Evolutionary conservation across 2,329 filamentous ascomycete genomes (phyloP).

Genomic region (Furcasterigmium furcatum): DNA sequence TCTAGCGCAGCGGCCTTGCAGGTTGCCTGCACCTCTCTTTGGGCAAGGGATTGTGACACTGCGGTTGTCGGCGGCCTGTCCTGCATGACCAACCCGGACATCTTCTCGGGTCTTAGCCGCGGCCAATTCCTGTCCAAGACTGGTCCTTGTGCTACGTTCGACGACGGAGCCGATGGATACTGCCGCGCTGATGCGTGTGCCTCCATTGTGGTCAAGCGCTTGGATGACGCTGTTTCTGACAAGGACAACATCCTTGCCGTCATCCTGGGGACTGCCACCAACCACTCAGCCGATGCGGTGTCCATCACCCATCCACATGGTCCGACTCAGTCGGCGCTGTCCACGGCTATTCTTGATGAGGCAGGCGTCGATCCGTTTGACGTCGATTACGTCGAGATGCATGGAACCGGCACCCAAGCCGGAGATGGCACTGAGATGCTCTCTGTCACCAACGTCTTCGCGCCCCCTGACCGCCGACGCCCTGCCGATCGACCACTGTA

Average conservation of each 20-base stretch:
- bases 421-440: slow-evolving; percentile 82
- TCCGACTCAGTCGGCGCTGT: slow-evolving; percentile 70
- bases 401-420: slow-evolving; percentile 84
- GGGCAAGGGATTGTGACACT: slow-evolving; percentile 75
- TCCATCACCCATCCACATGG: slow-evolving; percentile 84
- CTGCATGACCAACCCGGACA: slow-evolving; percentile 77
- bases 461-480: slow-evolving; percentile 42
- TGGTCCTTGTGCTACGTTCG: slow-evolving; percentile 76
- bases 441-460: slow-evolving; percentile 60
- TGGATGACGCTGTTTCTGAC: slow-evolving; percentile 74
- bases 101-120: slow-evolving; percentile 71
- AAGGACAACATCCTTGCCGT: slow-evolving; percentile 76
- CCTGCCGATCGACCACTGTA: slow-evolving; percentile 50
- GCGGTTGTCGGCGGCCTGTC: slow-evolving; percentile 77
- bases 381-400: slow-evolving; percentile 84
- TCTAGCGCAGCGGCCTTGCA: slow-evolving; percentile 71
- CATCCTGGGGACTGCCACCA: slow-evolving; percentile 72
- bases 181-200: slow-evolving; percentile 76
- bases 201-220: slow-evolving; percentile 72
- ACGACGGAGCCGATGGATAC: slow-evolving; percentile 78
- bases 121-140: slow-evolving; percentile 77
- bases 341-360: slow-evolving; percentile 65
- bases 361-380: slow-evolving; percentile 74
- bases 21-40: slow-evolving; percentile 66
- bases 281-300: slow-evolving; percentile 77